A percentile compares a stretch with the other conserved stretches of the same genome.
phyloP scores from a whole-genome alignment of 805 yeast species.

The Helenozyma rhizophorensis region DNA sequence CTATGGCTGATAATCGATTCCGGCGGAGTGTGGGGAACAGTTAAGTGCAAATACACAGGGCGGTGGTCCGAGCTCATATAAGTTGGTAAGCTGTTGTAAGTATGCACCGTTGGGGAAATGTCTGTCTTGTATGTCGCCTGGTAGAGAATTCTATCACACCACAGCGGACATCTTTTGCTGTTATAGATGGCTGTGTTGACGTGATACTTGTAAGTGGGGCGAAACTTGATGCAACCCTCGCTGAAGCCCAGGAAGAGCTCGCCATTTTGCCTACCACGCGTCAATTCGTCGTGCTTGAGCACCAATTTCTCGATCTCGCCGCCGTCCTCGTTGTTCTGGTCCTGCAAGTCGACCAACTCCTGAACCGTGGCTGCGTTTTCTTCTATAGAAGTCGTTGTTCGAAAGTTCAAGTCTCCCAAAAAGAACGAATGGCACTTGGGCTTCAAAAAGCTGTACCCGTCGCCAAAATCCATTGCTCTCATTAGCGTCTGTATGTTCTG shows the following conservation, averaged over 20 bases:
- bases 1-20: slow-evolving; percentile 12
- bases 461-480: slow-evolving; percentile 53
- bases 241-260: slow-evolving; percentile 56
- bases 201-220: slow-evolving; percentile 76
- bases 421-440: slow-evolving; percentile 59
- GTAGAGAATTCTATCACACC: slow-evolving; percentile 85
- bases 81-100: slow-evolving; percentile 47
- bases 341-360: slow-evolving; percentile 22
- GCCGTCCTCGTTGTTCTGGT: slow-evolving; percentile 16
- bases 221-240: slow-evolving; percentile 62
- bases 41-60: slow-evolving; percentile 60
- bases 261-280: slow-evolving; percentile 34
- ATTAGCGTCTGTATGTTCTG: slow-evolving; percentile 46
- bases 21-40: slow-evolving; percentile 44
- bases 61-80: slow-evolving; percentile 70
- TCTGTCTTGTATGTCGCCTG: slow-evolving; percentile 35
- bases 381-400: slow-evolving; percentile 39
- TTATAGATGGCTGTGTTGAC: slow-evolving; percentile 50
- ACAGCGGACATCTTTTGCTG: slow-evolving; percentile 66
- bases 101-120: slow-evolving; percentile 22
- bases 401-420: slow-evolving; percentile 83
- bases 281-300: slow-evolving; percentile 47
- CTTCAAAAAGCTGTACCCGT: slow-evolving; percentile 49
- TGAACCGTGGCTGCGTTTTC: slow-evolving; percentile 7
- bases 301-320: slow-evolving; percentile 20